Evolutionary conservation across 257 asterid species (phyloP), one percentile per base, ranked within the genome.

Genomic region (Forsythia suspensa): DNA sequence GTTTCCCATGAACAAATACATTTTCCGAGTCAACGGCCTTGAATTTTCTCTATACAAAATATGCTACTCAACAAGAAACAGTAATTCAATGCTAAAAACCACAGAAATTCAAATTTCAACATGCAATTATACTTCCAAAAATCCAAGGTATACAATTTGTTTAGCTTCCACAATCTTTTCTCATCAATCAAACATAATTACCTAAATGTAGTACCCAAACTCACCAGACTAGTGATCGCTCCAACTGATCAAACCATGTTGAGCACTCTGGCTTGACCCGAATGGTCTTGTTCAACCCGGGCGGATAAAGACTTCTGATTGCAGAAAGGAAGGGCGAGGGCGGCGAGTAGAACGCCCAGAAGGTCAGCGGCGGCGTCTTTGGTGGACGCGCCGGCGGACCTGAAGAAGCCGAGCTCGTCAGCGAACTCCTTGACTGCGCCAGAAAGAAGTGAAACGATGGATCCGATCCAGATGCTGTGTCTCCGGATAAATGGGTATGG

Each of bases 361-460:
- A 90, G 40, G 80, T 93, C 97, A 34, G 94, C 89, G 4, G 84
- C 89, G 24, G 88, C 91, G 80, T 95, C 98, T 84, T 91, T 93
- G 55, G 80, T 16, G n/a, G 98, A 95, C 1, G 93, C 98, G 5
- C 98, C 97, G 66, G 97, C 86, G 67, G 98, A 92, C 59, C 78
- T 80, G 82, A 92, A 91, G 81, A 79, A 88, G 0, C 98, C 98
- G 7, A 94, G 55, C 76, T 95, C 95, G 78, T 95, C 98, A 67
- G 92, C 96, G 59, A 87, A 79, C 86, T 94, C 98, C 81, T 94
- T 94, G 61, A 90, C 95, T 72, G 88, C 94, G 71, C 96, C 98
- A 76, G 88, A 88, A 39, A 85, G 69, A 2, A 92, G 87, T 8
- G 98, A 90, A 29, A 87, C 38, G 20, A 90, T 48, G 78, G 94